phyloP scores from a whole-genome alignment of 306 rosid genomes.

The Senna tora region DNA sequence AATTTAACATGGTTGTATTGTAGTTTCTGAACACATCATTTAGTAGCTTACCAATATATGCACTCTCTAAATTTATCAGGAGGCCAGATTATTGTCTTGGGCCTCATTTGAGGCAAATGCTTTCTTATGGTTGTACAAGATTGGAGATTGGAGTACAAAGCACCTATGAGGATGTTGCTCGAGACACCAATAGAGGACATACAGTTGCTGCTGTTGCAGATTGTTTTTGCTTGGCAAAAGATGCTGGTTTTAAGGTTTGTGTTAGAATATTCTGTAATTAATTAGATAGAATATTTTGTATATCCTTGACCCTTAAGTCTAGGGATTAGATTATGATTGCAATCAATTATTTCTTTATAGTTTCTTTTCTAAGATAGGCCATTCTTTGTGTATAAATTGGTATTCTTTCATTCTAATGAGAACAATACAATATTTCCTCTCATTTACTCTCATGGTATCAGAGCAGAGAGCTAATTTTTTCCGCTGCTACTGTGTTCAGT shows the following conservation, averaged over 20 bases:
- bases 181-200: conserved; percentile 96
- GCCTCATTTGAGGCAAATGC: conserved; percentile 98
- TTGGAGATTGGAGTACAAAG: conserved; percentile 98
- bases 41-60: conserved; percentile 24
- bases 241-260: conserved; percentile 99
- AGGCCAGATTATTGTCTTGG: conserved; percentile 99
- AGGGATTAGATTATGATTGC: too few relatives aligned
- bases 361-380: too few relatives aligned
- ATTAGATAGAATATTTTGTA: too few relatives aligned
- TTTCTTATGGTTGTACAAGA: conserved; percentile 89
- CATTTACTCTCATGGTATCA: too few relatives aligned
- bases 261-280: too few relatives aligned
- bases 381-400: too few relatives aligned
- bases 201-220: conserved; percentile 97
- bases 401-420: too few relatives aligned
- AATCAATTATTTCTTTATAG: too few relatives aligned
- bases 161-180: conserved; percentile 98
- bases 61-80: conserved; percentile 56
- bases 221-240: conserved; percentile 93
- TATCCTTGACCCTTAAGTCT: too few relatives aligned
- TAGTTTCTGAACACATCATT: conserved; percentile 22
- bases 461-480: too few relatives aligned
- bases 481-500: too few relatives aligned
- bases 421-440: too few relatives aligned
- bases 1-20: conserved; percentile 20